Conservation (phyloP, 2,329 filamentous ascomycete species). For the Chaetothyriales sp. region DNA sequence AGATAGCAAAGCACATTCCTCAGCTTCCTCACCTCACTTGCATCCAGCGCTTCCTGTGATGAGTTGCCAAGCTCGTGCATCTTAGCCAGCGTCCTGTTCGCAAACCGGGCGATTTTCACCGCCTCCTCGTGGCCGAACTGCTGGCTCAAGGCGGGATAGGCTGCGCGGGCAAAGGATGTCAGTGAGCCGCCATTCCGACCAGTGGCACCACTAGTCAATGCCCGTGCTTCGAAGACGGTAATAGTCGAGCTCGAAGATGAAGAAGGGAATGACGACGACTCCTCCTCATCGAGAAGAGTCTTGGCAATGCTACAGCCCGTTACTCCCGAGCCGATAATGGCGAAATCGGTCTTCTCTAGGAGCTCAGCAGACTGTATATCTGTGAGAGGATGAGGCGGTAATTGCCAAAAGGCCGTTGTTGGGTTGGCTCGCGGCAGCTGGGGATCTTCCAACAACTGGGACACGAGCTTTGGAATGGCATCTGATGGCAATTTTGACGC, state of each 20-base stretch:
- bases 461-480: not conserved
- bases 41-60: conserved; percentile 1
- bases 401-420: conserved; percentile 23
- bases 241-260: conserved; percentile 6
- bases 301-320: conserved; percentile 21
- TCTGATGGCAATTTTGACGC: not conserved
- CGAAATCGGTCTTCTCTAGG: conserved; percentile 16
- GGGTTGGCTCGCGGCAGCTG: conserved; percentile 23
- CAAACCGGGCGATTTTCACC: conserved; percentile 4
- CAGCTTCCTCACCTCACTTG: conserved; percentile 4
- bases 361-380: conserved; percentile 9
- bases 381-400: conserved; percentile 16
- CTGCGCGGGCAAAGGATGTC: not conserved
- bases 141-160: conserved; percentile 1
- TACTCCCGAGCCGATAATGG: conserved; percentile 24
- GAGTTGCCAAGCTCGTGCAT: conserved; percentile 6
- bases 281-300: conserved; percentile 19
- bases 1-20: conserved; percentile 3
- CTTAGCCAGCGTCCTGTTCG: conserved; percentile 4
- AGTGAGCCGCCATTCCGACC: conserved; percentile 24
- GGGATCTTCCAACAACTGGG: conserved; percentile 17
- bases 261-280: conserved; percentile 4
- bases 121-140: conserved; percentile 4
- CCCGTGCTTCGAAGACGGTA: conserved; percentile 22
- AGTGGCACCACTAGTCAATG: conserved; percentile 22